These are phyloP conservation scores for Niveomyces coronatus DNA, from an alignment of 2,329 filamentous ascomycete genomes.

Conservation along the genomic window DNA sequence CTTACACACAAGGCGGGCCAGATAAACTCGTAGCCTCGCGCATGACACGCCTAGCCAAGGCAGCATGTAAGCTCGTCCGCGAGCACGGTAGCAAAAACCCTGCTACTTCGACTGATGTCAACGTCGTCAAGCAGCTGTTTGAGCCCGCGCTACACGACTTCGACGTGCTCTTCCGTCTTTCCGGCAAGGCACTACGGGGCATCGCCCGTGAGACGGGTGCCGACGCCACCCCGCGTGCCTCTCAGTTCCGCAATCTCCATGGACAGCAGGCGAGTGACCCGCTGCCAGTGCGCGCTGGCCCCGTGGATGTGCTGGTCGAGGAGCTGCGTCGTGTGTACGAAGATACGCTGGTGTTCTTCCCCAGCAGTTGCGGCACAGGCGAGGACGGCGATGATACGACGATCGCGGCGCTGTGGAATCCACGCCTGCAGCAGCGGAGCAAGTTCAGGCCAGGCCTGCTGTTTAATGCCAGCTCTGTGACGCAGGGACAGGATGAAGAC, in stretches of 20 bases:
- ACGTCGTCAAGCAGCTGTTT: slow-evolving; percentile 51
- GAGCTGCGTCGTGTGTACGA: slow-evolving; percentile 60
- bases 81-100: too few relatives aligned
- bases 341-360: slow-evolving; percentile 69
- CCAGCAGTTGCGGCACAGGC: too few relatives aligned
- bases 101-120: too few relatives aligned
- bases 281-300: slow-evolving; percentile 46
- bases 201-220: slow-evolving; percentile 28
- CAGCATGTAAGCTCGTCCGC: slow-evolving; percentile 54
- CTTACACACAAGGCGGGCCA: slow-evolving; percentile 64
- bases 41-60: slow-evolving; percentile 71
- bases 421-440: slow-evolving; percentile 39
- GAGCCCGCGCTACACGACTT: slow-evolving; percentile 64
- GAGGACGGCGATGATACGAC: slow-evolving; percentile 40
- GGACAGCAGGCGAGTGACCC: slow-evolving; percentile 36
- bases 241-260: slow-evolving; percentile 75
- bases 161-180: slow-evolving; percentile 73
- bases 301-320: slow-evolving; percentile 50
- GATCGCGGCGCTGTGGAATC: slow-evolving; percentile 50
- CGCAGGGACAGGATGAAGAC: slow-evolving; percentile 18
- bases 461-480: slow-evolving; percentile 39
- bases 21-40: slow-evolving; percentile 75
- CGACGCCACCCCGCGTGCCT: slow-evolving; percentile 28
- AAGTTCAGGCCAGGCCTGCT: slow-evolving; percentile 61
- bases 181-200: slow-evolving; percentile 38